Conservation (phyloP, 495 filamentous ascomycete genomes). For the Penicillium alfredii region DNA sequence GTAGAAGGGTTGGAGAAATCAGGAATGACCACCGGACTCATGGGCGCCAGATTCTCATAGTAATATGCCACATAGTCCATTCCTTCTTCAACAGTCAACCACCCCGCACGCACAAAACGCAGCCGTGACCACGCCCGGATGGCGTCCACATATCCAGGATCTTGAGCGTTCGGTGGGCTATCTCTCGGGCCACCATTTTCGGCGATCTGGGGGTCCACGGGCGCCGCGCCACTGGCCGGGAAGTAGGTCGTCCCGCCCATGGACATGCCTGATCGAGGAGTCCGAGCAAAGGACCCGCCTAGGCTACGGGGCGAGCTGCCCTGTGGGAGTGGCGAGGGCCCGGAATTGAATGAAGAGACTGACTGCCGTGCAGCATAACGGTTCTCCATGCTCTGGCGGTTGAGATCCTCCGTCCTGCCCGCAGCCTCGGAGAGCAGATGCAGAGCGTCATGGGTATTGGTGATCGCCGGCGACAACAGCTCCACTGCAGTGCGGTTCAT, state of each 20-base stretch:
- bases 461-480: constrained; percentile 51
- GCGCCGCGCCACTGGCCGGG: constrained; percentile 20
- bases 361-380: constrained; percentile 36
- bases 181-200: constrained; percentile 26
- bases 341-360: constrained; percentile 39
- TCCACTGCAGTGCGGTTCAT: constrained; percentile 51
- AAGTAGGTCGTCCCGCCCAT: constrained; percentile 25
- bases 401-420: constrained; percentile 45
- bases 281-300: constrained; percentile 34
- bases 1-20: constrained; percentile 69
- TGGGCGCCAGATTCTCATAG: constrained; percentile 78
- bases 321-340: constrained; percentile 37
- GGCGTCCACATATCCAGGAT: constrained; percentile 50
- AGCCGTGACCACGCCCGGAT: constrained; percentile 83
- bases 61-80: constrained; percentile 94
- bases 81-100: constrained; percentile 90
- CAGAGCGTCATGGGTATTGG: constrained; percentile 55
- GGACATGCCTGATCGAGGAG: constrained; percentile 28
- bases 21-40: constrained; percentile 86
- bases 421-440: constrained; percentile 55
- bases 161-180: constrained; percentile 20
- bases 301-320: constrained; percentile 34
- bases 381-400: constrained; percentile 37
- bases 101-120: constrained; percentile 88
- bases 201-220: constrained; percentile 27